Base-by-base conservation (phyloP, 73 alveolate genomes). In the Paramecium octaurelia region DNA sequence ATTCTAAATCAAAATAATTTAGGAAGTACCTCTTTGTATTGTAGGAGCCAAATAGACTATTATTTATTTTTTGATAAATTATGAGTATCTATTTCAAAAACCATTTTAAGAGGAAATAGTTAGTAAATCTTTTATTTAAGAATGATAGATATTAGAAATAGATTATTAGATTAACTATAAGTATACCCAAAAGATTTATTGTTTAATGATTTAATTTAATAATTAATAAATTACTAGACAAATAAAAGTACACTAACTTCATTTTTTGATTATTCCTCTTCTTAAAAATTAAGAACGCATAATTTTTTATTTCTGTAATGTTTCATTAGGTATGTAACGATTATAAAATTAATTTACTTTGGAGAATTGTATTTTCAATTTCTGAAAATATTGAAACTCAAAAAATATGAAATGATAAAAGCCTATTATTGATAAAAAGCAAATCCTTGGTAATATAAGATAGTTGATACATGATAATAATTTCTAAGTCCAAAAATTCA, bases 11-110 rank as follows among this genome's bases (percentile, higher is more conserved):
- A 27, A 27, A 4, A 38, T 38, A 38, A 91, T 88, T 64, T 85
- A 57, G 93, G 93, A 5, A 95, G 97, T 58, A 97, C 83, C 34
- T 96, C 96, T 27, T 86, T 95, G 75, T 68, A 96, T 97, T 24
- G 84, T 97, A 83, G 99, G 99, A n/a, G 99, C 96, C 73, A 87
- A 96, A 43, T 97, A 97, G 93, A 99, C 99, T 69, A 99, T 18
- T 60, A 60, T 16, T 38, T 1, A 50, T 21, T 1, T 20, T 60
- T 20, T 60, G 9, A 29, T 60, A 27, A 24, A 18, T 0, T 14
- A 60, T 60, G 23, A 38, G 99, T 50, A 93, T 95, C 59, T 97
- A 96, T 92, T 0, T 35, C 6, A 35, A n/a, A n/a, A n/a, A 27
- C 31, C 31, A 1, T 27, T 27, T 27, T 0, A 27, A 27, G 31